A percentile compares a stretch with the other conserved stretches of the same genome.
phyloP scores from a whole-genome alignment of 1,139 yeast genomes.

The Casaregolazyma lundiana region DNA sequence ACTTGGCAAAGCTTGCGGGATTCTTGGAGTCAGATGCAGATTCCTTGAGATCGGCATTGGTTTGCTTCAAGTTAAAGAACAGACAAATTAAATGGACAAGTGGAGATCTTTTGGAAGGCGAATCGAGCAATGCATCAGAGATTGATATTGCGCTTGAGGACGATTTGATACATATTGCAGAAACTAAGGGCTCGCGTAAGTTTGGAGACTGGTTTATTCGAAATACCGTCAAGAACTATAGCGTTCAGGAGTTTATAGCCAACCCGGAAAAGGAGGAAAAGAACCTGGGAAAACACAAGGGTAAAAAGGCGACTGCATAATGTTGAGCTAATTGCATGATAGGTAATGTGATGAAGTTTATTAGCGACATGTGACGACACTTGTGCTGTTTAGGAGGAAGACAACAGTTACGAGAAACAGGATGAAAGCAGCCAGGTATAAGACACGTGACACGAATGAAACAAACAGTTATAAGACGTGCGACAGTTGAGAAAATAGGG shows the following conservation, averaged over 20 bases:
- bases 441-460: too few species aligned
- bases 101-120: conserved; percentile 41
- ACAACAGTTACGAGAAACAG: too few species aligned
- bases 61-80: conserved; percentile 43
- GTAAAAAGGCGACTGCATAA: not conserved
- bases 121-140: conserved; percentile 39
- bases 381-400: too few species aligned
- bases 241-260: conserved; percentile 40
- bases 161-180: conserved; percentile 42
- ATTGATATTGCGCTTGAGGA: conserved; percentile 41
- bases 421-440: too few species aligned
- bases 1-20: conserved; percentile 40
- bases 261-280: conserved; percentile 8
- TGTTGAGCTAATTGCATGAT: too few species aligned
- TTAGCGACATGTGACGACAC: too few species aligned
- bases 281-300: conserved; percentile 5
- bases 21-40: conserved; percentile 38
- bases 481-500: too few species aligned
- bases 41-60: conserved; percentile 34
- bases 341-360: too few species aligned
- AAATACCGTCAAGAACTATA: conserved; percentile 42
- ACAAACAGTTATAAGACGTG: too few species aligned
- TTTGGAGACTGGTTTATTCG: conserved; percentile 49
- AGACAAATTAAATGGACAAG: conserved; percentile 42
- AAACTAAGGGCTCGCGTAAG: conserved; percentile 42